Evolutionary conservation across 176 grass and related monocot genomes (phyloP).

Genomic region (Hordeum vulgare): DNA sequence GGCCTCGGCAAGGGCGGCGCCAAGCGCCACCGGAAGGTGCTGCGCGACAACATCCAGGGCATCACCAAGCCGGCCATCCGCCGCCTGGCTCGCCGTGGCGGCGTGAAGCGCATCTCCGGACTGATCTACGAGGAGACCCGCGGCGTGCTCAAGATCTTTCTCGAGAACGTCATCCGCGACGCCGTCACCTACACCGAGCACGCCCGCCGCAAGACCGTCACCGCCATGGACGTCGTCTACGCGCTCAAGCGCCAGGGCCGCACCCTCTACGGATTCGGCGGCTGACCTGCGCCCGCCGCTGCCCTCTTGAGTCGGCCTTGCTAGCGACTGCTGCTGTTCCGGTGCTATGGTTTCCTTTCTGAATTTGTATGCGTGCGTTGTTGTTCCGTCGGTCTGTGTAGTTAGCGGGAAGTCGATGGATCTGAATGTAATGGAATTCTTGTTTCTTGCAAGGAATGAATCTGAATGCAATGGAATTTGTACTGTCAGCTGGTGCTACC

Average conservation of each 20-base stretch:
- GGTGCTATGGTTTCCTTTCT: too few relatives aligned
- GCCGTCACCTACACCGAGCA: slow-evolving; percentile 97
- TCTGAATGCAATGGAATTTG: too few relatives aligned
- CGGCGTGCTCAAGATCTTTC: slow-evolving; percentile 97
- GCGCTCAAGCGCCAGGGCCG: slow-evolving; percentile 91
- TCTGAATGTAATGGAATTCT: too few relatives aligned
- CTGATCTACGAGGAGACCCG: slow-evolving; percentile 97
- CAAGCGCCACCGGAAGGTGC: slow-evolving; percentile 82
- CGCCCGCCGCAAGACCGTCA: slow-evolving; percentile 86
- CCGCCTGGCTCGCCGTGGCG: slow-evolving; percentile 56
- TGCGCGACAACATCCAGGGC: slow-evolving; percentile 93
- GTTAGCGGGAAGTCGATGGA: too few relatives aligned
- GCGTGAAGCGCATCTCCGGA: slow-evolving; percentile 90
- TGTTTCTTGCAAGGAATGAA: too few relatives aligned
- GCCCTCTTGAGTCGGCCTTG: too few relatives aligned
- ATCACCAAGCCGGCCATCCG: slow-evolving; percentile 95
- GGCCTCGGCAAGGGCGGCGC: slow-evolving; percentile 82
- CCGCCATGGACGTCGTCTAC: slow-evolving; percentile 94
- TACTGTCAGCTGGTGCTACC: too few relatives aligned
- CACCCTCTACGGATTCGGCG: slow-evolving; percentile 82
- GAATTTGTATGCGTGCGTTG: too few relatives aligned
- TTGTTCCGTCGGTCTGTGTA: too few relatives aligned
- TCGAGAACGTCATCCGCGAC: slow-evolving; percentile 96
- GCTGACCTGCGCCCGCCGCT: neutral
- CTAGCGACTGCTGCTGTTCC: too few relatives aligned